Evolutionary conservation across 768 basidiomycete genomes (phyloP).

Genomic region (Podaxis sp.): DNA sequence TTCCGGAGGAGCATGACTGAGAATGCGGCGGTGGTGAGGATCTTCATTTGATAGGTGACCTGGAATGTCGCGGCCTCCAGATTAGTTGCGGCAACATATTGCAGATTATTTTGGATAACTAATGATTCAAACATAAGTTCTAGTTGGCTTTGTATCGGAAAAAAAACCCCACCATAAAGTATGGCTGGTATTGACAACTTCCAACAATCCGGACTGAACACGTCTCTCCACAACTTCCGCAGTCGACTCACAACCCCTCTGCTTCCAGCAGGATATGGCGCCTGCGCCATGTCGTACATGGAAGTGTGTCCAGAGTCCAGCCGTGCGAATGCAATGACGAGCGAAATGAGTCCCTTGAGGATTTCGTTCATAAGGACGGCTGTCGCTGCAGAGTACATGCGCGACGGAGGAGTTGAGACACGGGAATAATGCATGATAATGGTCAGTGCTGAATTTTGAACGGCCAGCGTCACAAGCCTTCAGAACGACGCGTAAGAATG

Average conservation of each 20-base stretch:
- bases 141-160: neutral
- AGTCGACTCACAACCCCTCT: slow-evolving; percentile 22
- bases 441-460: slow-evolving; percentile 89
- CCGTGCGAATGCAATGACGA: slow-evolving; percentile 77
- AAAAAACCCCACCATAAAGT: slow-evolving; percentile 61
- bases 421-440: slow-evolving; percentile 98
- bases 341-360: slow-evolving; percentile 86
- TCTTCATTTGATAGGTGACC: slow-evolving; percentile 97
- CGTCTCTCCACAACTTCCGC: slow-evolving; percentile 58
- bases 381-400: slow-evolving; percentile 87
- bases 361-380: slow-evolving; percentile 95
- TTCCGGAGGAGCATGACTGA: slow-evolving; percentile 81
- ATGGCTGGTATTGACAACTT: slow-evolving; percentile 96
- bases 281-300: slow-evolving; percentile 28
- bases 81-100: slow-evolving; percentile 93
- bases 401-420: slow-evolving; percentile 71
- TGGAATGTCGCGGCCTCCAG: slow-evolving; percentile 96
- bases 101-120: slow-evolving; percentile 93
- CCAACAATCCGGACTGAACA: slow-evolving; percentile 94
- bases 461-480: slow-evolving; percentile 80
- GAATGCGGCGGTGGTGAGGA: slow-evolving; percentile 90
- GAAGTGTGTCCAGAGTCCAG: slow-evolving; percentile 38
- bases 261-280: slow-evolving; percentile 26
- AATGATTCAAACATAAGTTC: neutral
- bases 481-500: slow-evolving; percentile 5